These are phyloP conservation scores for Hibiscus tridactylites DNA, from an alignment of 345 rosid species.

Conservation along the genomic window DNA sequence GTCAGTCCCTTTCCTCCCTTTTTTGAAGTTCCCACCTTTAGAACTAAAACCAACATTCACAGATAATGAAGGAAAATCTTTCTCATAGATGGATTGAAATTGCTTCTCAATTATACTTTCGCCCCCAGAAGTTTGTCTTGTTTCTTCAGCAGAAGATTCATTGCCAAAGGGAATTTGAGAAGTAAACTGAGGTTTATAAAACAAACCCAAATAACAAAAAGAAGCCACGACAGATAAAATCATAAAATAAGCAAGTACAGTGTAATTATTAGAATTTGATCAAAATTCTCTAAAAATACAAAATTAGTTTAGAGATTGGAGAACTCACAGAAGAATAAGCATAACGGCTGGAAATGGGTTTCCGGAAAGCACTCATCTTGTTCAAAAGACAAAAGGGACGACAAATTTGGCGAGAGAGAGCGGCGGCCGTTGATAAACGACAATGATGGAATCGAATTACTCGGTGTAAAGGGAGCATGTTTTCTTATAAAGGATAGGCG, in stretches of 20 bases:
- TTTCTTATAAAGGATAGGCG: background rate
- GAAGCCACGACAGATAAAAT: background rate
- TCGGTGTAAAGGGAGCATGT: background rate
- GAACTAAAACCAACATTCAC: background rate
- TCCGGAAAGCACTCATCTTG: constrained; percentile 2
- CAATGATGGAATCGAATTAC: background rate
- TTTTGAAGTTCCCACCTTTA: background rate
- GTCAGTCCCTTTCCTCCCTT: constrained; percentile 14
- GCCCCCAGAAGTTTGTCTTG: background rate
- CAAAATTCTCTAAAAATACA: background rate
- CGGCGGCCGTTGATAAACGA: background rate
- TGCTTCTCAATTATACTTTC: background rate
- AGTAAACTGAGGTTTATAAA: background rate
- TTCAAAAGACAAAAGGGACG: background rate
- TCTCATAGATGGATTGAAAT: background rate
- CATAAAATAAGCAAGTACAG: background rate
- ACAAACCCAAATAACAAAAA: background rate
- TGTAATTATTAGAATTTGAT: background rate
- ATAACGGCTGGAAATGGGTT: background rate
- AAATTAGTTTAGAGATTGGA: background rate
- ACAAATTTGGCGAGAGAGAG: constrained; percentile 6
- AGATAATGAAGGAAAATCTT: background rate
- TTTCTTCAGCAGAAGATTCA: background rate
- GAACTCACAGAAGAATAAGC: background rate
- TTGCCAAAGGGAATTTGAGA: background rate